These are phyloP conservation scores for Picea mariana DNA, from an alignment of 83 land plant genomes.

Conservation along the genomic window DNA sequence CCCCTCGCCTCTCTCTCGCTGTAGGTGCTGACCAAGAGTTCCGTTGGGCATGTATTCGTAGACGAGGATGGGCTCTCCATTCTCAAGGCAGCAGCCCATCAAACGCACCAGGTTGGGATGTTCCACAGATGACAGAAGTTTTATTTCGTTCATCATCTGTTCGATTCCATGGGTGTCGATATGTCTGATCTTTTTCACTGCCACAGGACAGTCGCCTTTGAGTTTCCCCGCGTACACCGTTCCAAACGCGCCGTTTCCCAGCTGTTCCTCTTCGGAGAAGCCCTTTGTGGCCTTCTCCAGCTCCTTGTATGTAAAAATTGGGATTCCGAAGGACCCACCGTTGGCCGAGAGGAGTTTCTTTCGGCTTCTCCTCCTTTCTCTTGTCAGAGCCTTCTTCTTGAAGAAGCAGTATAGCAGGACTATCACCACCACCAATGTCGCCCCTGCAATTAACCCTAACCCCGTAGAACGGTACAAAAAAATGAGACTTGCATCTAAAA, in stretches of 20 bases:
- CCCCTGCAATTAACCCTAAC: slow-evolving; percentile 51
- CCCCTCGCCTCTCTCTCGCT: slow-evolving; percentile 51
- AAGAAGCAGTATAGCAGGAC: slow-evolving; percentile 30
- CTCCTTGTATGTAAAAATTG: slow-evolving; percentile 57
- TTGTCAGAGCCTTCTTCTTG: slow-evolving; percentile 16
- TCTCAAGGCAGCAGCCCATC: slow-evolving; percentile 81
- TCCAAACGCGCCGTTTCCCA: slow-evolving; percentile 81
- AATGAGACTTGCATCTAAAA: neutral
- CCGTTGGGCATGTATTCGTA: slow-evolving; percentile 88
- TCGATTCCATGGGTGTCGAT: slow-evolving; percentile 48
- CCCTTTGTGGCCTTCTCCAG: slow-evolving; percentile 71
- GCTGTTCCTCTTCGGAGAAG: slow-evolving; percentile 52
- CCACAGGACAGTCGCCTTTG: slow-evolving; percentile 51
- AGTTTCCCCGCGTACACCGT: slow-evolving; percentile 77
- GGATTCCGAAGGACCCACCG: slow-evolving; percentile 39
- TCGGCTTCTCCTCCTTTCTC: slow-evolving; percentile 24
- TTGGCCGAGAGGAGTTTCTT: slow-evolving; percentile 44
- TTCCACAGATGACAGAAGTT: slow-evolving; percentile 66
- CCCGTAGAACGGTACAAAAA: slow-evolving; percentile 8
- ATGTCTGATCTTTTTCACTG: slow-evolving; percentile 60
- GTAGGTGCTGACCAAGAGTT: slow-evolving; percentile 71
- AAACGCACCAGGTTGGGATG: slow-evolving; percentile 83
- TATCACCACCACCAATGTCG: slow-evolving; percentile 26
- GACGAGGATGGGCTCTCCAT: slow-evolving; percentile 67
- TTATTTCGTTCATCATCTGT: slow-evolving; percentile 83